A percentile compares a stretch with the other conserved stretches of the same genome.
These are phyloP conservation scores for Azolla pinnata DNA, from an alignment of 75 land plant genomes.

Conservation along the genomic window DNA sequence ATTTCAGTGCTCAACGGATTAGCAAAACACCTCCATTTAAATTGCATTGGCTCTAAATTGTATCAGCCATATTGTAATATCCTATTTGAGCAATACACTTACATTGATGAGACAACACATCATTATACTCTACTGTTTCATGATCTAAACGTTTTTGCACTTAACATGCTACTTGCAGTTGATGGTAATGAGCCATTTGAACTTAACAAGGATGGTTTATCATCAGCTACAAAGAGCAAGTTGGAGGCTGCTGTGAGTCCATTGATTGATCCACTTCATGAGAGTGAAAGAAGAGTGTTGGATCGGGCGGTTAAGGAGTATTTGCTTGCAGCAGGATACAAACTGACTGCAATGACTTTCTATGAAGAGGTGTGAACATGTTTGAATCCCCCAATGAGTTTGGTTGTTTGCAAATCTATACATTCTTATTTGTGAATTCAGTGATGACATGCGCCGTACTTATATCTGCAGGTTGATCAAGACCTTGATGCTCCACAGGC, in stretches of 20 bases:
- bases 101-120: too few relatives aligned
- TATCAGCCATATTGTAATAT: too few relatives aligned
- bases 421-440: neutral
- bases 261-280: slow-evolving; percentile 47
- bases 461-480: slow-evolving; percentile 30
- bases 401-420: neutral
- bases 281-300: slow-evolving; percentile 65
- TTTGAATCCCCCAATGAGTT: too few relatives aligned
- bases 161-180: too few relatives aligned
- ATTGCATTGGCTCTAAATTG: too few relatives aligned
- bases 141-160: too few relatives aligned
- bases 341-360: slow-evolving; percentile 94
- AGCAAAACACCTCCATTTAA: too few relatives aligned
- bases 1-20: too few relatives aligned
- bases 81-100: too few relatives aligned
- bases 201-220: neutral
- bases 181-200: slow-evolving; percentile 2
- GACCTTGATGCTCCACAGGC: slow-evolving; percentile 67
- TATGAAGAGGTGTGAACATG: slow-evolving; percentile 66
- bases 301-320: slow-evolving; percentile 94
- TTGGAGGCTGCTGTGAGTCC: slow-evolving; percentile 23
- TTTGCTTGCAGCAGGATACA: slow-evolving; percentile 74
- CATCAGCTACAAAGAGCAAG: slow-evolving; percentile 8
- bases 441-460: neutral
- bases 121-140: too few relatives aligned